A percentile compares a stretch with the other conserved stretches of the same genome.
Conservation (phyloP, 108 stramenopile species). For the Skeletonema menzelii region DNA sequence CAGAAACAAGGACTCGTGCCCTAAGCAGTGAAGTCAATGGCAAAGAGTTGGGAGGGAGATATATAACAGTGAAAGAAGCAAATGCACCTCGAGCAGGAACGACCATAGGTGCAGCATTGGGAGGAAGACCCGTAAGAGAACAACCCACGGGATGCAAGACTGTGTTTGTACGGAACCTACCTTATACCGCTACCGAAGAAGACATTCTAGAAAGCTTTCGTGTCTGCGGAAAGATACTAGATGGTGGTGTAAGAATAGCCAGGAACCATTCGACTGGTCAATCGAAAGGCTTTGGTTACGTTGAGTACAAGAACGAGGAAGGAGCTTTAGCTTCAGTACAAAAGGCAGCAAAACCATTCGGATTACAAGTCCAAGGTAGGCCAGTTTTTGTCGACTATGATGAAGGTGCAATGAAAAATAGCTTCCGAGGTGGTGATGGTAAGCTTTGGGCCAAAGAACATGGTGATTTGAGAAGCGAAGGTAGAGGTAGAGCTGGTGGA, state of each 20-base stretch:
- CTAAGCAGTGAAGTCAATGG: constrained; percentile 63
- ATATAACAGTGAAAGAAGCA: constrained; percentile 74
- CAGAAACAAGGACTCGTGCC: constrained; percentile 53
- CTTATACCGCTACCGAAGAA: constrained; percentile 87
- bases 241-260: constrained; percentile 75
- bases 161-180: constrained; percentile 91
- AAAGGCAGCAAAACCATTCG: constrained; percentile 55
- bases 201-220: constrained; percentile 70
- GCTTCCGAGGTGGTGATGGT: constrained; percentile 63
- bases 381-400: constrained; percentile 76
- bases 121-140: constrained; percentile 16
- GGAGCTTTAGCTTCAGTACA: constrained; percentile 58
- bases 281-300: constrained; percentile 82
- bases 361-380: constrained; percentile 52
- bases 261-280: constrained; percentile 60
- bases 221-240: constrained; percentile 51
- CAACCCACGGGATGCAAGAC: constrained; percentile 70
- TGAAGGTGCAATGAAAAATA: constrained; percentile 75
- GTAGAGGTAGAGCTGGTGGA: constrained; percentile 6
- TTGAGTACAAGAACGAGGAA: constrained; percentile 68
- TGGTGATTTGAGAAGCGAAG: neutral
- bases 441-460: constrained; percentile 66
- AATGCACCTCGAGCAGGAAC: constrained; percentile 56
- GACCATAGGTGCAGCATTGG: constrained; percentile 17
- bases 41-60: constrained; percentile 75